Base-by-base conservation (phyloP, 2,329 filamentous ascomycete species). In the Sphaerostilbella broomeana region DNA sequence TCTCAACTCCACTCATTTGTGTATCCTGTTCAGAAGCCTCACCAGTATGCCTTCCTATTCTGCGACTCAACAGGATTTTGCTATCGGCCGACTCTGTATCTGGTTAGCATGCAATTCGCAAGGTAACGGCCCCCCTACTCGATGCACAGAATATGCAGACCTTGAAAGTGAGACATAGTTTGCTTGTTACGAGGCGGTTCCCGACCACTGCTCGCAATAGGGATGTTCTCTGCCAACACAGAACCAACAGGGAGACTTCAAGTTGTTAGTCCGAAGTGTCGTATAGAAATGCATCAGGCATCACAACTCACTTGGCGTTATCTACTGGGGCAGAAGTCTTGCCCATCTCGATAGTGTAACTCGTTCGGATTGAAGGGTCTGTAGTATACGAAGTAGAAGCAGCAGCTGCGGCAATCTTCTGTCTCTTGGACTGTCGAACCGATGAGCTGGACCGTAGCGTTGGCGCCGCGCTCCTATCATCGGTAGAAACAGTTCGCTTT, bases 101-200 rank as follows among this genome's bases (percentile, higher is more conserved):
- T n/a, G n/a, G n/a, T n/a, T n/a, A n/a, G n/a, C n/a, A n/a, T n/a
- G n/a, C n/a, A n/a, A n/a, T n/a, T n/a, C n/a, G n/a, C n/a, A n/a
- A n/a, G n/a, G n/a, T n/a, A n/a, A n/a, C n/a, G n/a, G n/a, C n/a
- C n/a, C n/a, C n/a, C n/a, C n/a, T n/a, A n/a, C n/a, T n/a, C n/a
- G n/a, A n/a, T n/a, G n/a, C n/a, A n/a, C n/a, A n/a, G n/a, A n/a
- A n/a, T n/a, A n/a, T 12, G 45, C 58, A 42, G 57, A 71, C 67
- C 65, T 63, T 60, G 57, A 40, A 55, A 47, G 47, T 57, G 50
- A 65, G 75, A 70, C 48, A 63, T 61, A 39, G 66, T 62, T 63
- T 83, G 87, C 65, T 84, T 89, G 57, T 71, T 77, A 47, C 82
- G 77, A 56, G 75, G 79, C 24, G 83, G 79, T 60, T 87, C 88